Evolutionary conservation across 208 protist genomes (phyloP).

Genomic region (Herpetomonas tarakana): DNA sequence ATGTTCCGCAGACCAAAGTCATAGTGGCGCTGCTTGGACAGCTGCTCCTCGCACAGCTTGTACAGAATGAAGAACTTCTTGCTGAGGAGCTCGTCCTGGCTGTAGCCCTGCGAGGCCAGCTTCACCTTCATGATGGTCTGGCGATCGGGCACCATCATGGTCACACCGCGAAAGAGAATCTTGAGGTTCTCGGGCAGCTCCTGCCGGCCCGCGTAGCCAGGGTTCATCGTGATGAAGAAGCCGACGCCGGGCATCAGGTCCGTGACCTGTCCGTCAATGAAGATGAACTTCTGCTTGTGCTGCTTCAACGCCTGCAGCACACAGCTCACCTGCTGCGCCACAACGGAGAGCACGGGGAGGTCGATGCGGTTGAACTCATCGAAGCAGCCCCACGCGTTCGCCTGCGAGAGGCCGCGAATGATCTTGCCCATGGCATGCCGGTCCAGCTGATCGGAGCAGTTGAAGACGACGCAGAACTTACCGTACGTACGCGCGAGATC

Average conservation of each 20-base stretch:
- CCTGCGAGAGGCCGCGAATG: conserved; percentile 92
- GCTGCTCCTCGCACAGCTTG: conserved; percentile 97
- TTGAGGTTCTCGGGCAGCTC: conserved; percentile 99
- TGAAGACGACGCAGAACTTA: conserved; percentile 95
- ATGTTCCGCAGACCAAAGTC: conserved; percentile 98
- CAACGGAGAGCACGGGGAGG: conserved; percentile 92
- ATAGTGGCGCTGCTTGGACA: conserved; percentile 98
- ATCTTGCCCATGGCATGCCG: conserved; percentile 94
- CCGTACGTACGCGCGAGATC: conserved; percentile 94
- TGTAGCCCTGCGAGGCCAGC: conserved; percentile 92
- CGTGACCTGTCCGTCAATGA: conserved; percentile 92
- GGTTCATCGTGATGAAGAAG: conserved; percentile 99
- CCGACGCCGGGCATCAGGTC: conserved; percentile 91
- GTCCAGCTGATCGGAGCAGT: conserved; percentile 95
- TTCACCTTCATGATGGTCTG: conserved; percentile 97
- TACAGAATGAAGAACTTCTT: conserved; percentile 96
- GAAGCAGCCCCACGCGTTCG: conserved; percentile 93
- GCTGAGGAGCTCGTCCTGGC: conserved; percentile 89
- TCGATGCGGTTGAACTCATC: conserved; percentile 96
- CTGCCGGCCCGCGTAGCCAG: conserved; percentile 97
- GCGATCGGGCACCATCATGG: conserved; percentile 99
- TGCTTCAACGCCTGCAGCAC: conserved; percentile 92
- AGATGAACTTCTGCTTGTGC: conserved; percentile 92
- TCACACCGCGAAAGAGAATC: conserved; percentile 97
- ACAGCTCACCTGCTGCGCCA: conserved; percentile 93